phyloP scores from a whole-genome alignment of 2,329 filamentous ascomycete species.

The Diaporthe ampelina region DNA sequence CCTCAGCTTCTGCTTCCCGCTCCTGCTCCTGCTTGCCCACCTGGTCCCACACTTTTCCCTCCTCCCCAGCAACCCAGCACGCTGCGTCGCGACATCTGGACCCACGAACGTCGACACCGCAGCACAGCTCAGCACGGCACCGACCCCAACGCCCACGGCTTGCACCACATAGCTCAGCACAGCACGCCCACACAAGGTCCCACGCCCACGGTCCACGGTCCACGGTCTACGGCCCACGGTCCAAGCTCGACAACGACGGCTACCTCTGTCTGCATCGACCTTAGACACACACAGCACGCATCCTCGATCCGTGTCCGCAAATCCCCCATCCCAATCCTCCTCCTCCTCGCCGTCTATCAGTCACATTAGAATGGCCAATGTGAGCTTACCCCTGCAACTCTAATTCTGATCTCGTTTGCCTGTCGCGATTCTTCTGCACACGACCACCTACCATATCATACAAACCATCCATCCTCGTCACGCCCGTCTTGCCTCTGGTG shows the following conservation, averaged over 20 bases:
- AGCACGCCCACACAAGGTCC: slow-evolving; percentile 12
- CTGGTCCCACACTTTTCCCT: slow-evolving; percentile 38
- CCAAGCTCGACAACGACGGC: slow-evolving; percentile 37
- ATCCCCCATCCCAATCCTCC: slow-evolving; percentile 17
- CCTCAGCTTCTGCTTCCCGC: slow-evolving; percentile 17
- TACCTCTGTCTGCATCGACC: slow-evolving; percentile 34
- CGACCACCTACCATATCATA: slow-evolving; percentile 7
- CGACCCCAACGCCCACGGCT: slow-evolving; percentile 24
- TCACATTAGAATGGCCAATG: slow-evolving; percentile 43
- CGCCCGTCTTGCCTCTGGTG: slow-evolving; percentile 3
- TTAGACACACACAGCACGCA: slow-evolving; percentile 1
- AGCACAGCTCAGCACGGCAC: slow-evolving; percentile 20
- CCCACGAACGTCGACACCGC: slow-evolving; percentile 38
- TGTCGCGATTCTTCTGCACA: slow-evolving; percentile 32
- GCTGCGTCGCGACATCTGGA: slow-evolving; percentile 34
- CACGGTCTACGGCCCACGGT: slow-evolving; percentile 29
- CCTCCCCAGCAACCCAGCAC: slow-evolving; percentile 22
- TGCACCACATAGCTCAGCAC: slow-evolving; percentile 22
- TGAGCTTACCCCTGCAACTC: slow-evolving; percentile 39
- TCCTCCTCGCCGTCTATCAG: slow-evolving; percentile 2
- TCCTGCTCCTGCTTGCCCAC: slow-evolving; percentile 11
- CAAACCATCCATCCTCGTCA: background rate
- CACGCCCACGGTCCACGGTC: slow-evolving; percentile 27
- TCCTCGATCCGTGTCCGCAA: slow-evolving; percentile 18
- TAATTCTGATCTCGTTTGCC: slow-evolving; percentile 36